Base-by-base conservation (phyloP, 805 yeast species). In the Wickerhamomyces rabaulensis region DNA sequence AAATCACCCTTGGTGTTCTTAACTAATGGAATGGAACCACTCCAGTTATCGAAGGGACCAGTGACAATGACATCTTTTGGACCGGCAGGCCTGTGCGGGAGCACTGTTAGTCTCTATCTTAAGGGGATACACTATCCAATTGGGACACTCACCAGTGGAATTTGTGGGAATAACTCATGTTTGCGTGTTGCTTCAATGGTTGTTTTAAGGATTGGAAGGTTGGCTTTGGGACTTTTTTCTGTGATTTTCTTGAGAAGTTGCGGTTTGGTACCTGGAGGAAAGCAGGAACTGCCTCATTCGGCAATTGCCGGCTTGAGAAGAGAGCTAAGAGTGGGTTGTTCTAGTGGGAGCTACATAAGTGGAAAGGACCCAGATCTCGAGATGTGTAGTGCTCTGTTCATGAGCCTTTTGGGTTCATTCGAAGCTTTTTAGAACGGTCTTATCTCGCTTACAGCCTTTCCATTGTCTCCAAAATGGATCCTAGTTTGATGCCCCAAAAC, bases 31-130 rank as follows among this genome's bases (percentile, higher is more conserved):
- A 80, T 65, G 2, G 80, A 62, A 50, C 82, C 78, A 41, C 74
- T 58, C 91, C 91, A 84, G 57, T 79, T 69, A 58, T 82, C 88
- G 57, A 83, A 82, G 44, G 80, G 73, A 50, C 91, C 91, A 19
- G 90, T 84, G 43, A 84, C 77, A 53, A 78, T 70, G 48, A 84
- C 91, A 33, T 73, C 73, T 25, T 61, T 48, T 13, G 78, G 79
- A 48, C 88, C 86, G 9, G 66, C 58, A 45, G 78, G 75, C 76
- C 77, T 60, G 40, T 40, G 17, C 9, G 5, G 21, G 31, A 17
- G n/a, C 13, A 48, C 74, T 72, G 56, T 66, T 82, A 40, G 87
- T 87, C 31, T 64, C 73, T 19, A 66, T 82, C 47, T 78, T 6
- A 9, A 31, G 35, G n/a, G n/a, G n/a, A n/a, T n/a, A 9, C 35